Percentiles rank a stretch among this genome's conserved stretches.
Evolutionary conservation across 2,329 filamentous ascomycete species (phyloP).

Genomic region (Davidsoniella virescens): DNA sequence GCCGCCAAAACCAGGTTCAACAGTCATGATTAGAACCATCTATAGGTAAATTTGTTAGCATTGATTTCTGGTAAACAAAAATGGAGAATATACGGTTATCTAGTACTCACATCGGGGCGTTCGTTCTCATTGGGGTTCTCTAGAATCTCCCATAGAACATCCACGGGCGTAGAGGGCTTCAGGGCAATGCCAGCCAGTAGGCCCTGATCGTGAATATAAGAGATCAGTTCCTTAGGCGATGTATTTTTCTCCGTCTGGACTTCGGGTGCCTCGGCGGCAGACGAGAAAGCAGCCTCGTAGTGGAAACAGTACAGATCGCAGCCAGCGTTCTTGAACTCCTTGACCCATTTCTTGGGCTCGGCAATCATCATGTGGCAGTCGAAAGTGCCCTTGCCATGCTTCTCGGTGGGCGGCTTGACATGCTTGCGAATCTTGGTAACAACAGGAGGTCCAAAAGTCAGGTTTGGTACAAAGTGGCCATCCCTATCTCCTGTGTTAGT

Average conservation of each 20-base stretch:
- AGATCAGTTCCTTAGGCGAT: constrained; percentile 68
- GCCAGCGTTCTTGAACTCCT: constrained; percentile 81
- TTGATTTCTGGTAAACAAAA: not conserved
- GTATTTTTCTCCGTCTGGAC: constrained; percentile 54
- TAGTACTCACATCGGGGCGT: constrained; percentile 62
- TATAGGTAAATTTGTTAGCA: constrained; percentile 22
- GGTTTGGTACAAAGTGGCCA: constrained; percentile 96
- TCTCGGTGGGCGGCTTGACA: constrained; percentile 55
- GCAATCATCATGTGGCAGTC: constrained; percentile 99
- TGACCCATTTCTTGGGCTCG: constrained; percentile 98
- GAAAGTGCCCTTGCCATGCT: constrained; percentile 74
- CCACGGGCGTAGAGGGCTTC: constrained; percentile 80
- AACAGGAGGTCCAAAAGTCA: constrained; percentile 89
- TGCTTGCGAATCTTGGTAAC: constrained; percentile 85
- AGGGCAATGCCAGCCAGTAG: constrained; percentile 89
- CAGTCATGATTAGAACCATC: constrained; percentile 99
- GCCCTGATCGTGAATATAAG: constrained; percentile 75
- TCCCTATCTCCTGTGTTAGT: constrained; percentile 45
- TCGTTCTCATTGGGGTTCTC: constrained; percentile 58
- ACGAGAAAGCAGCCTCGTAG: constrained; percentile 89
- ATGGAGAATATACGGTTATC: not conserved
- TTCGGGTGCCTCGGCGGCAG: constrained; percentile 66
- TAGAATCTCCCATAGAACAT: constrained; percentile 82
- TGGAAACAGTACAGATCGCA: constrained; percentile 99
- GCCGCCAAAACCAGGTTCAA: constrained; percentile 90